Percentiles rank a stretch among this genome's conserved stretches.
Conservation (phyloP, 768 basidiomycete species). For the Mycena crocata region DNA sequence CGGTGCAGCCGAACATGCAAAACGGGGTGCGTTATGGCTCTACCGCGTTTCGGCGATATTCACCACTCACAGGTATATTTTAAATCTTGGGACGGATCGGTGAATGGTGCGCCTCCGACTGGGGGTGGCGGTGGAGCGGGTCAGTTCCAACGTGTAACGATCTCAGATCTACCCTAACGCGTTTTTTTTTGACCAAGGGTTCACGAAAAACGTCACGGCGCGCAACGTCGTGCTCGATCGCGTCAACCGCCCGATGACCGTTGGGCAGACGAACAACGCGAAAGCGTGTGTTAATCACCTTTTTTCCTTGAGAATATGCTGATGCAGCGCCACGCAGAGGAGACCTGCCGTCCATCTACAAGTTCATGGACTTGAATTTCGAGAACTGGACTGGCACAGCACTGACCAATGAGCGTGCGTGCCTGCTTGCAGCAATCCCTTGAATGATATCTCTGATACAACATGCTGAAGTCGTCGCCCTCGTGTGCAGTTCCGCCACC, state of each 20-base stretch:
- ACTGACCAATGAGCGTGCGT: slow-evolving; percentile 51
- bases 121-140: slow-evolving; percentile 67
- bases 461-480: slow-evolving; percentile 53
- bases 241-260: slow-evolving; percentile 57
- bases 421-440: not conserved
- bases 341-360: slow-evolving; percentile 60
- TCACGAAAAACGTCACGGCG: slow-evolving; percentile 56
- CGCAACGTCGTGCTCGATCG: slow-evolving; percentile 58
- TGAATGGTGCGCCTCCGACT: slow-evolving; percentile 64
- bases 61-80: slow-evolving; percentile 57
- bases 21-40: slow-evolving; percentile 52
- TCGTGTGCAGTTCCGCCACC: slow-evolving; percentile 62
- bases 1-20: slow-evolving; percentile 67
- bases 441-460: not conserved
- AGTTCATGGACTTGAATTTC: slow-evolving; percentile 60
- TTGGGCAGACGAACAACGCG: slow-evolving; percentile 65
- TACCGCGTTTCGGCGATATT: not conserved
- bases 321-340: slow-evolving; percentile 45
- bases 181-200: slow-evolving; percentile 43
- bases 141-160: too few relatives aligned
- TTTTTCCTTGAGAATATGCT: not conserved
- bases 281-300: slow-evolving; percentile 48
- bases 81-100: slow-evolving; percentile 66
- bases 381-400: slow-evolving; percentile 61
- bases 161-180: not conserved